phyloP scores from a whole-genome alignment of 768 basidiomycete species.

The Chalciporus chontae region DNA sequence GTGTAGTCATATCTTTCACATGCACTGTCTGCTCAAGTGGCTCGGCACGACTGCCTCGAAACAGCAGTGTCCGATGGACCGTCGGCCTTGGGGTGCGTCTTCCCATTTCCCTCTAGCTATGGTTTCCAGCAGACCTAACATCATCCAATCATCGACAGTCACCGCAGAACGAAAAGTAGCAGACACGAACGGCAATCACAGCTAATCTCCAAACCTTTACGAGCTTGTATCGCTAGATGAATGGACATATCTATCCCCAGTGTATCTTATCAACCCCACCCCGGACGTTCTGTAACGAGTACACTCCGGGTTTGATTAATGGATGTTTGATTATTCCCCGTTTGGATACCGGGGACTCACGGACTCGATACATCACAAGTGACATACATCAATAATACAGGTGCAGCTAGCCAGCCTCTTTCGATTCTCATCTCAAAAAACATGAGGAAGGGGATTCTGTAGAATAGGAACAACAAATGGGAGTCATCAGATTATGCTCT shows the following conservation, averaged over 20 bases:
- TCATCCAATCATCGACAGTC: constrained; percentile 28
- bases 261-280: constrained; percentile 1
- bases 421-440: constrained; percentile 4
- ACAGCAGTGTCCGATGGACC: constrained; percentile 98
- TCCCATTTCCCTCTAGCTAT: not conserved
- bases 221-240: not conserved
- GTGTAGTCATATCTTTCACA: constrained; percentile 96
- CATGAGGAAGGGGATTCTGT: not conserved
- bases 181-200: not conserved
- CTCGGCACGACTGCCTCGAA: constrained; percentile 85
- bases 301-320: not conserved
- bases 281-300: not conserved
- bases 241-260: not conserved
- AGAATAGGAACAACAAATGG: not conserved
- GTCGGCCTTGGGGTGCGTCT: constrained; percentile 82
- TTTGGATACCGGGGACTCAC: not conserved
- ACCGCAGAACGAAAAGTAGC: constrained; percentile 54
- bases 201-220: not conserved
- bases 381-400: constrained; percentile 33
- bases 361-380: not conserved
- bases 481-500: constrained; percentile 2
- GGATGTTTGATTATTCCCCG: not conserved
- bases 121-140: too few species aligned
- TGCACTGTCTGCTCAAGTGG: constrained; percentile 99
- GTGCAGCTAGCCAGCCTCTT: constrained; percentile 5